Evolutionary conservation across 371 early-diverging fungal genomes (phyloP).

Genomic region (Rhizomucor miehei): DNA sequence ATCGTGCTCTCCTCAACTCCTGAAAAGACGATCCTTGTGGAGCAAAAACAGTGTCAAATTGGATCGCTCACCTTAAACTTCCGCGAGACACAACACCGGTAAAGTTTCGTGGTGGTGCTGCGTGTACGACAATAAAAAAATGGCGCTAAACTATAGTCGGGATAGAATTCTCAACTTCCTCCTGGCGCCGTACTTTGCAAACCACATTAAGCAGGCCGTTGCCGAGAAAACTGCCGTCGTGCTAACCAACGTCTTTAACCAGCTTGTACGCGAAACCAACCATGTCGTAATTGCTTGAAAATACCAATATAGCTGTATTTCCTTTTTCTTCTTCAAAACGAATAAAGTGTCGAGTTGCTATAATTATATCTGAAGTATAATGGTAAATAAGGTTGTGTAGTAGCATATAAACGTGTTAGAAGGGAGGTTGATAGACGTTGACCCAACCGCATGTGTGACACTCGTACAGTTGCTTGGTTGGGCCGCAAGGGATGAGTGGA

Average conservation of each 20-base stretch:
- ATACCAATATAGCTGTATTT: too few relatives aligned
- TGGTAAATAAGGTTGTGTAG: too few relatives aligned
- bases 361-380: too few relatives aligned
- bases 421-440: constrained; percentile 39
- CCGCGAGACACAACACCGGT: constrained; percentile 4
- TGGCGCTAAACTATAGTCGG: not conserved
- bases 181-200: not conserved
- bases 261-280: too few relatives aligned
- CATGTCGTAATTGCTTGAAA: too few relatives aligned
- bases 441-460: constrained; percentile 47
- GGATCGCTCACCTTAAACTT: not conserved
- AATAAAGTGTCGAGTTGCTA: too few relatives aligned
- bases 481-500: constrained; percentile 44
- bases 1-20: not conserved
- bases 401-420: constrained; percentile 5
- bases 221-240: too few relatives aligned
- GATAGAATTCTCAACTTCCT: not conserved
- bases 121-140: too few relatives aligned
- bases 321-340: too few relatives aligned
- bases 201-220: too few relatives aligned
- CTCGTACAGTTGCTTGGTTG: constrained; percentile 36
- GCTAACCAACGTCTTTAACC: too few relatives aligned
- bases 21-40: not conserved
- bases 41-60: not conserved
- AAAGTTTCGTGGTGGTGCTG: not conserved